These are phyloP conservation scores for Bruguiera sexangula DNA, from an alignment of 345 rosid genomes.

Conservation along the genomic window DNA sequence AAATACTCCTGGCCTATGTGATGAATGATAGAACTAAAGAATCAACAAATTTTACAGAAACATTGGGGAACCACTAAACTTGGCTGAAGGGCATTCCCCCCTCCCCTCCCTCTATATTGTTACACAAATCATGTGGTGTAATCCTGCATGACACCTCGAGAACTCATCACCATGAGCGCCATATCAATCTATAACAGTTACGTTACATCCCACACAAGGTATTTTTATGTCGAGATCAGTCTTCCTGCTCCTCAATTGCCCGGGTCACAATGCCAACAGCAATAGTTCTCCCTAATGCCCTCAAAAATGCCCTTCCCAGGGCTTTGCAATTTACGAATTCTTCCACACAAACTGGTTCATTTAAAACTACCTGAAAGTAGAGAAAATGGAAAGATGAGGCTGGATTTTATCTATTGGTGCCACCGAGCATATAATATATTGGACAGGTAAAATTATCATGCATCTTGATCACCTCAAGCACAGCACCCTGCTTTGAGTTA, in stretches of 20 bases:
- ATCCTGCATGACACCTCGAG: too few species aligned
- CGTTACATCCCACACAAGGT: background rate
- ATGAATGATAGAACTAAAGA: background rate
- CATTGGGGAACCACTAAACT: too few species aligned
- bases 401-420: background rate
- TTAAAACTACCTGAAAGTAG: slow-evolving; percentile 54
- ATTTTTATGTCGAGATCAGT: too few species aligned
- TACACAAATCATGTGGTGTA: too few species aligned
- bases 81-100: too few species aligned
- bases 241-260: slow-evolving; percentile 44
- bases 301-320: slow-evolving; percentile 81
- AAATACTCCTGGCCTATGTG: background rate
- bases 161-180: too few species aligned
- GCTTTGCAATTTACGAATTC: slow-evolving; percentile 69
- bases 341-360: slow-evolving; percentile 59
- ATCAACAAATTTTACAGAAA: background rate
- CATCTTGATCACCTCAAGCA: slow-evolving; percentile 55
- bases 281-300: slow-evolving; percentile 76
- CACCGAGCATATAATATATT: background rate
- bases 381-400: slow-evolving; percentile 1
- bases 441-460: background rate
- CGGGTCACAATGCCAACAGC: slow-evolving; percentile 69
- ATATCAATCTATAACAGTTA: too few species aligned
- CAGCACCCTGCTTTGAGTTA: slow-evolving; percentile 69
- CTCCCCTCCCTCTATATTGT: too few species aligned